Evolutionary conservation across 371 early-diverging fungal genomes (phyloP).

Genomic region (Mucor racemosus): DNA sequence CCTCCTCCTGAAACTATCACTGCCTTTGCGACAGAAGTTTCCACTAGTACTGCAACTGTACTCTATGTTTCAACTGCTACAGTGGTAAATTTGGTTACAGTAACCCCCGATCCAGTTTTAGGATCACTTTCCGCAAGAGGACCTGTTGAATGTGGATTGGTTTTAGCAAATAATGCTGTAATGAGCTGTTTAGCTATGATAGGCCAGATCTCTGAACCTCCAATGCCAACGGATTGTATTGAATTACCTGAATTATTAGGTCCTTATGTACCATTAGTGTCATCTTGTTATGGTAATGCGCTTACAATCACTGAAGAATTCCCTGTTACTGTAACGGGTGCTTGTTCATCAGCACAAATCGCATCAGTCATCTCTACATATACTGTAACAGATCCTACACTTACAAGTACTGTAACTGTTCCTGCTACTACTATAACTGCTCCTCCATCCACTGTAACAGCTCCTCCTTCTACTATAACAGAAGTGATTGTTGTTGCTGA

Average conservation of each 20-base stretch:
- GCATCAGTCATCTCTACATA: background rate
- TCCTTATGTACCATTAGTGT: background rate
- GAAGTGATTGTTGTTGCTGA: background rate
- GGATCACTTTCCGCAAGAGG: background rate
- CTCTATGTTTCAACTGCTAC: background rate
- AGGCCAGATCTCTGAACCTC: background rate
- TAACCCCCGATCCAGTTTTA: background rate
- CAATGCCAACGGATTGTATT: background rate
- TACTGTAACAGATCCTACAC: background rate
- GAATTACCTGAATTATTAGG: background rate
- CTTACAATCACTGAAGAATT: background rate
- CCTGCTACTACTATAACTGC: background rate
- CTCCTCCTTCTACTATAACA: background rate
- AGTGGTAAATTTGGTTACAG: background rate
- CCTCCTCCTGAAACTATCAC: background rate
- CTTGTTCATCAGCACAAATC: background rate
- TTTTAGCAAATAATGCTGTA: slow-evolving; percentile 4
- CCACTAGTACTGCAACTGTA: background rate
- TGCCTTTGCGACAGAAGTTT: background rate
- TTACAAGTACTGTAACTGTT: background rate
- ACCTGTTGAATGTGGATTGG: background rate
- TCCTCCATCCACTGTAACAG: background rate
- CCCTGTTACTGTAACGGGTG: too few relatives aligned
- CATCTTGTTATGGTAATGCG: background rate
- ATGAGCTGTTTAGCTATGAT: background rate